Percentiles rank a stretch among this genome's conserved stretches.
Evolutionary conservation across 179 eudicot genomes (phyloP).

Genomic region (Silene noctiflora): DNA sequence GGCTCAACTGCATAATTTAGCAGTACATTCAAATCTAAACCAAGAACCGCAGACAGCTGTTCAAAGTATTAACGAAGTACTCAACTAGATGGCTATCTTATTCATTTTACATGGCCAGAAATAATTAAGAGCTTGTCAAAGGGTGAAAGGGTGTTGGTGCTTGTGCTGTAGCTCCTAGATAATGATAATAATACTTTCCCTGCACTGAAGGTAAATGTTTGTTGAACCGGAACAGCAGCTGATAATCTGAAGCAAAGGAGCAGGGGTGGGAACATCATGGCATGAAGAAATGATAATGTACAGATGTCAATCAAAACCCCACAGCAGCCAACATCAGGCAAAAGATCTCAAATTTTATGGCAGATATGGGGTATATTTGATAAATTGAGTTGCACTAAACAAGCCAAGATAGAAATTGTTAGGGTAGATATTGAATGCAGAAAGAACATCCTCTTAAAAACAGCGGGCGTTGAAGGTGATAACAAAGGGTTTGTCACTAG

Average conservation of each 20-base stretch:
- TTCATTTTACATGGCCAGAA: background rate
- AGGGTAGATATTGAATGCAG: background rate
- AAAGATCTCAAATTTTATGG: no score
- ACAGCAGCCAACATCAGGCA: background rate
- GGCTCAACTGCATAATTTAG: background rate
- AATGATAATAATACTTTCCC: background rate
- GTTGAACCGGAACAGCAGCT: background rate
- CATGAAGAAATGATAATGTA: background rate
- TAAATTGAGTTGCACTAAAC: no score
- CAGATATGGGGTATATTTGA: no score
- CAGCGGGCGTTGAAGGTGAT: no score
- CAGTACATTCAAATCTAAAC: conserved; percentile 9
- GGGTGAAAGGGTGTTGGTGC: conserved; percentile 12
- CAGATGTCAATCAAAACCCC: background rate
- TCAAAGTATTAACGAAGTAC: background rate
- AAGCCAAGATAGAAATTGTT: no score
- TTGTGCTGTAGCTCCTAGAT: background rate
- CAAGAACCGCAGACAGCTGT: background rate
- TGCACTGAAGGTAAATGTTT: background rate
- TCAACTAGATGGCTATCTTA: background rate
- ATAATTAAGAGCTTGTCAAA: background rate
- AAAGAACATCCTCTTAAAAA: background rate
- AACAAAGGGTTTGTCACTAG: background rate
- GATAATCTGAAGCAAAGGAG: conserved; percentile 8
- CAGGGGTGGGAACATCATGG: background rate